Base-by-base conservation (phyloP, 2,329 filamentous ascomycete genomes). In the Hypoxylon sp. region DNA sequence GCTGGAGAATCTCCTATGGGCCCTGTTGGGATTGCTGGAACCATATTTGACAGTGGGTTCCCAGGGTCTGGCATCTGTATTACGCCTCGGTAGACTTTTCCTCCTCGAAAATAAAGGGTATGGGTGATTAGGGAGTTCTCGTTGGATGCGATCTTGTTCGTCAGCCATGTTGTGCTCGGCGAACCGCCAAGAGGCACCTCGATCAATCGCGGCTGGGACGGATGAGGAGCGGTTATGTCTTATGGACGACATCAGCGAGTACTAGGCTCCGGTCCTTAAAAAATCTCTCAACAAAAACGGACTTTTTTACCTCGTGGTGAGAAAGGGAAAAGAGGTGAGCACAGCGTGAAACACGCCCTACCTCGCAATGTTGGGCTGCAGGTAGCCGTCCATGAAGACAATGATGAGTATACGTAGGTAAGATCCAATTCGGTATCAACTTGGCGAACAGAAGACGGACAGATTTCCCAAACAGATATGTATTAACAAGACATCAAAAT, bases 281-380 rank as follows among this genome's bases (percentile, higher is more conserved):
- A 54, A 56, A 63, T 37, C 8, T 63, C 60, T 72, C 48, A 64
- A 72, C 52, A 62, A 61, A 61, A 59, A 52, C 65, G 26, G 55
- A 22, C 24, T 54, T 56, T 47, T 57, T 47, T 31, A 55, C 48
- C 53, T 58, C 48, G 60, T 61, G 61, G 65, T 42, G 48, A 54
- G 44, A 57, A 19, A 17, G 47, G 33, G 50, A 66, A 67, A 55
- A 58, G 29, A 66, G 24, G 56, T 51, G 52, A 63, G 72, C 67
- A 72, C 58, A 50, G 67, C 71, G 69, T 71, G 60, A 69, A 69
- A 71, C 70, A 71, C 67, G 68, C 68, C 68, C 73, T 69, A 73
- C 69, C 63, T 73, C 67, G 63, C 68, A 70, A 58, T 63, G 51
- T 63, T 63, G 61, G 56, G 70, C 65, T 73, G 72, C 68, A 72